Percentiles rank a stretch among this genome's conserved stretches.
Evolutionary conservation across 2,329 filamentous ascomycete species (phyloP).

Genomic region (Fusarium neocosmosporiellum): DNA sequence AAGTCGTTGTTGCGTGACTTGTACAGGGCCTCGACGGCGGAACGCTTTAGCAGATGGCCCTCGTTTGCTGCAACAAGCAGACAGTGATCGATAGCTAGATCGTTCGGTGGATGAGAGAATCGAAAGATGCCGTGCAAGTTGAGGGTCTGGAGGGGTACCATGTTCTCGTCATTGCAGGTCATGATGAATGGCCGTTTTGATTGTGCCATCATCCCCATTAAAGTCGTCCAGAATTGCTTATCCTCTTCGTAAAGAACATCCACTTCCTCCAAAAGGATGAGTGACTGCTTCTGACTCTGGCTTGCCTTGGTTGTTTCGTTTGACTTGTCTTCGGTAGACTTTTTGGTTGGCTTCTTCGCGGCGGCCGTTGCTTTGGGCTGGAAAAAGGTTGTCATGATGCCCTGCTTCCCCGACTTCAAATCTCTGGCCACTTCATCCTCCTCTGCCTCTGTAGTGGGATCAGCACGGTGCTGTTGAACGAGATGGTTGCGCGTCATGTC

Average conservation of each 20-base stretch:
- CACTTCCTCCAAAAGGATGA: slow-evolving; percentile 94
- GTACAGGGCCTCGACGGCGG: slow-evolving; percentile 77
- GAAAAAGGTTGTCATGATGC: slow-evolving; percentile 86
- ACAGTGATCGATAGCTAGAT: slow-evolving; percentile 82
- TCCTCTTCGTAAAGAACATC: slow-evolving; percentile 96
- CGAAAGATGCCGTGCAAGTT: slow-evolving; percentile 87
- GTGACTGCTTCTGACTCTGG: slow-evolving; percentile 84
- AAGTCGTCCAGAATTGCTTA: slow-evolving; percentile 90
- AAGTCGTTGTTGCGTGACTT: slow-evolving; percentile 77
- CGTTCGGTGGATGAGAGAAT: slow-evolving; percentile 72
- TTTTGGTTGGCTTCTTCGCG: slow-evolving; percentile 45
- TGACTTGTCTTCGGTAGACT: slow-evolving; percentile 36
- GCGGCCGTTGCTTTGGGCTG: slow-evolving; percentile 59
- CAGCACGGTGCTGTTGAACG: slow-evolving; percentile 66
- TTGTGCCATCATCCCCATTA: slow-evolving; percentile 80
- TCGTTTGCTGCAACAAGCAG: slow-evolving; percentile 87
- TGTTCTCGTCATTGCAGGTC: slow-evolving; percentile 91
- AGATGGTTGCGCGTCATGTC: slow-evolving; percentile 98
- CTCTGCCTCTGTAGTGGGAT: slow-evolving; percentile 42
- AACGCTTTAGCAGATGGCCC: slow-evolving; percentile 80
- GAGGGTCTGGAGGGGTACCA: slow-evolving; percentile 80
- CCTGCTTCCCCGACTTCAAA: slow-evolving; percentile 76
- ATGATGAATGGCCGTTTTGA: slow-evolving; percentile 94
- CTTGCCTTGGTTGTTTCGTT: slow-evolving; percentile 47
- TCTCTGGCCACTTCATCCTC: slow-evolving; percentile 58